These are phyloP conservation scores for Ormosia semicastrata DNA, from an alignment of 306 rosid genomes.

Conservation along the genomic window DNA sequence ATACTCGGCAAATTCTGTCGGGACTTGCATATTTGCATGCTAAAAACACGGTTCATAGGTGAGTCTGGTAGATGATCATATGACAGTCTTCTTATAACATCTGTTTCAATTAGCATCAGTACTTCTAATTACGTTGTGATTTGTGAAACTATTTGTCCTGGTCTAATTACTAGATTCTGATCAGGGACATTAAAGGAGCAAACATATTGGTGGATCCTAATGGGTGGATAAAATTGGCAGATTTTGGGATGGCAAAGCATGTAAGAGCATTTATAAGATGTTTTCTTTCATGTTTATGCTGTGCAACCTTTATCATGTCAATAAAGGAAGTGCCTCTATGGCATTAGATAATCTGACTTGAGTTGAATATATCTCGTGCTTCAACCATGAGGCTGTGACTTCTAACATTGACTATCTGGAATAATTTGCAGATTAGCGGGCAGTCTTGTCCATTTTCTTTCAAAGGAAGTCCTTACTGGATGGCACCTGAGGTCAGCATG, in stretches of 20 bases:
- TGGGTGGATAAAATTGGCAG: constrained; percentile 90
- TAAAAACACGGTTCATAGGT: constrained; percentile 94
- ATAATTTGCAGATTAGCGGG: constrained; percentile 64
- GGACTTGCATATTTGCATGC: constrained; percentile 94
- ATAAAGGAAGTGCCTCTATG: constrained; percentile 12
- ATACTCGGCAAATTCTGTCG: constrained; percentile 82
- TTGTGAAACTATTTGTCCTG: constrained; percentile 49
- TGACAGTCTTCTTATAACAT: background rate
- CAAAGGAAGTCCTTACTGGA: constrained; percentile 98
- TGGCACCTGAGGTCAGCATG: constrained; percentile 92
- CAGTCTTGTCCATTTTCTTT: constrained; percentile 81
- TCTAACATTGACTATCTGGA: constrained; percentile 28
- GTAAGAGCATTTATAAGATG: constrained; percentile 69
- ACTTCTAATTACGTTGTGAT: constrained; percentile 29
- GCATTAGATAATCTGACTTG: constrained; percentile 53
- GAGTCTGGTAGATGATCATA: constrained; percentile 22
- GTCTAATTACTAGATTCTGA: constrained; percentile 40
- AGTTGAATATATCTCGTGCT: constrained; percentile 48
- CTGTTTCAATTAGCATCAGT: background rate
- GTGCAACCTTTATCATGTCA: background rate
- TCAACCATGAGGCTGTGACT: constrained; percentile 22
- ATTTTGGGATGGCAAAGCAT: constrained; percentile 98
- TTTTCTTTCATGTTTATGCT: constrained; percentile 52
- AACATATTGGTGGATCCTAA: constrained; percentile 91
- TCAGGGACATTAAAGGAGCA: constrained; percentile 97